A percentile compares a stretch with the other conserved stretches of the same genome.
These are phyloP conservation scores for Leersia perrieri DNA, from an alignment of 176 grass and related monocot genomes.

Conservation along the genomic window DNA sequence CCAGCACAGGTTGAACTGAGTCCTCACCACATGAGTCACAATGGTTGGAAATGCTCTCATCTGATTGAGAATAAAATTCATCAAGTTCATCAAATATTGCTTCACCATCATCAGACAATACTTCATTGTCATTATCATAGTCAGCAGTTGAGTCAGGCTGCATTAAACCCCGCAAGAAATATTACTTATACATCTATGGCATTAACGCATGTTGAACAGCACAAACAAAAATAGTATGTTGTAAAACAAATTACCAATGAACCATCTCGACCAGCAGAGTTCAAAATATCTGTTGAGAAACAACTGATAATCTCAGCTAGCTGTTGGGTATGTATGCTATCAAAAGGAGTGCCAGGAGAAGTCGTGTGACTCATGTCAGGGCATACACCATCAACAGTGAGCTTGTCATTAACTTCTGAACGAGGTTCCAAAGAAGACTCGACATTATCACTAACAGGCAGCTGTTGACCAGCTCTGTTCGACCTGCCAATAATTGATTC, in stretches of 20 bases:
- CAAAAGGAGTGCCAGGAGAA: slow-evolving; percentile 17
- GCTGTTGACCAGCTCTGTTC: slow-evolving; percentile 26
- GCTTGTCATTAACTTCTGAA: slow-evolving; percentile 8
- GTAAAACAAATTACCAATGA: slow-evolving; percentile 27
- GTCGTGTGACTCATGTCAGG: slow-evolving; percentile 3
- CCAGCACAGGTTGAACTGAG: background rate
- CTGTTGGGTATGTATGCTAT: slow-evolving; percentile 45
- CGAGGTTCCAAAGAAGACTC: slow-evolving; percentile 16
- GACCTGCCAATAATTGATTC: slow-evolving; percentile 17
- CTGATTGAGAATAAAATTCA: background rate
- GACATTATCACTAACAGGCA: slow-evolving; percentile 15
- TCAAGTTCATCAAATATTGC: slow-evolving; percentile 45
- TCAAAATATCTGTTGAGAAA: background rate
- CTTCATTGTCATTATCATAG: slow-evolving; percentile 19
- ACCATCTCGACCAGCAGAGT: slow-evolving; percentile 11
- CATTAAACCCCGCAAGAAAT: background rate
- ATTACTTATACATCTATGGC: background rate
- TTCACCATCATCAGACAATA: slow-evolving; percentile 20
- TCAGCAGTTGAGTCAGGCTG: slow-evolving; percentile 41
- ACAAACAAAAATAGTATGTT: background rate
- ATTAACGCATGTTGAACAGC: background rate
- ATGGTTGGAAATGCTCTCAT: slow-evolving; percentile 9
- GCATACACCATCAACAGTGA: background rate
- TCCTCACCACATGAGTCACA: background rate
- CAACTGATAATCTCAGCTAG: slow-evolving; percentile 30